Evolutionary conservation across 805 yeast species (phyloP), one percentile per base, ranked within the genome.

Genomic region (Zygosaccharomyces gambellarensis): DNA sequence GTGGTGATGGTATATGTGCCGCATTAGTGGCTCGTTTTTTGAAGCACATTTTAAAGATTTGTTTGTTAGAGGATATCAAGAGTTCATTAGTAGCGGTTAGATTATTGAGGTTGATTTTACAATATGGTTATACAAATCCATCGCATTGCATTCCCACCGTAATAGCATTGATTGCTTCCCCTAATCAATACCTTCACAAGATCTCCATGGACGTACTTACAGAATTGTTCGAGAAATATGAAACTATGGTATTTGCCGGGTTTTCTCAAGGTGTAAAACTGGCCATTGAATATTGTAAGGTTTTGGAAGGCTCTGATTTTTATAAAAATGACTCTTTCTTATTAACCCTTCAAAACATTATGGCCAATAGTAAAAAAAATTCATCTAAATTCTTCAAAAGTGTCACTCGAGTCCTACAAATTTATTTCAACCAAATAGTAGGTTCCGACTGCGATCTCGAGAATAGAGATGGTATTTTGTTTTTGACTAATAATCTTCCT

Each of bases 91-190:
- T 74, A 1, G 82, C 88, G 0, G 73, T 83, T 3, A 70, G 73
- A 29, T 80, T 82, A 51, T 59, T 87, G 39, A 79, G 75, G 47
- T 63, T 78, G 39, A 78, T 84, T 22, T 75, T 84, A 8, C 73
- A 73, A 27, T 72, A 81, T 47, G 95, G 95, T 0, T 84, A 79
- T 64, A 84, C 85, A 0, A 87, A 85, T 59, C 96, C 96, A 1
- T 76, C 85, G 48, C 58, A 77, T 4, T 79, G 88, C 58, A 77
- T 83, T 5, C 78, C 90, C 0, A 83, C 90, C 0, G 72, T 87
- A 0, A 75, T 87, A 48, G 92, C 92, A 0, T 68, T 89, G 31
- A 82, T 82, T 49, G 72, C 86, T 0, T 80, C 88, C 0, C 65
- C 71, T 1, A 65, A 70, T 14, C 62, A 60, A 3, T 60, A 65